These are phyloP conservation scores for Mucor circinelloides DNA, from an alignment of 371 early-diverging fungal genomes.

Conservation along the genomic window DNA sequence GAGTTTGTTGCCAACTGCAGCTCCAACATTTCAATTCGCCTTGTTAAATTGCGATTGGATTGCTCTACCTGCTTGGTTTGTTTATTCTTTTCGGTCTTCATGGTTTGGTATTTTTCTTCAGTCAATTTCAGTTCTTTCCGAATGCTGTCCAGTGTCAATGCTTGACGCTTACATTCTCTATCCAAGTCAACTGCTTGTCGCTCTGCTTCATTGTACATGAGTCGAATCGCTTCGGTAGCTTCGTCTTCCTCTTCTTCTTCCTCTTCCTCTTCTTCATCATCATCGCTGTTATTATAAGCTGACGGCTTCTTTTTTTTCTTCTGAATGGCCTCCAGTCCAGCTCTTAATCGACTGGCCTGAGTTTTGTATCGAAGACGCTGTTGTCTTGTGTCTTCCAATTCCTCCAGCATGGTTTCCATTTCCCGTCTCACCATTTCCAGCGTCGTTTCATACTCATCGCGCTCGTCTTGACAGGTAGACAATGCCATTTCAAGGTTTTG, in stretches of 20 bases:
- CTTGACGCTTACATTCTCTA: slow-evolving; percentile 30
- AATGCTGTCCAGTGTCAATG: slow-evolving; percentile 14
- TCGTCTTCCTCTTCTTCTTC: slow-evolving; percentile 7
- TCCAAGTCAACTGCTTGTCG: slow-evolving; percentile 29
- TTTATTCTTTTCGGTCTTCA: slow-evolving; percentile 8
- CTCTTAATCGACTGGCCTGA: slow-evolving; percentile 19
- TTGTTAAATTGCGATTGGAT: neutral
- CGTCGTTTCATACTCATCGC: slow-evolving; percentile 23
- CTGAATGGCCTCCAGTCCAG: slow-evolving; percentile 21
- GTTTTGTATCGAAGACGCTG: slow-evolving; percentile 20
- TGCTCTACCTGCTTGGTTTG: slow-evolving; percentile 6
- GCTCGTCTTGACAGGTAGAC: slow-evolving; percentile 18
- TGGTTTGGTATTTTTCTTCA: slow-evolving; percentile 11
- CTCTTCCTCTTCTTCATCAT: neutral
- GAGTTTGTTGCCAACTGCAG: neutral
- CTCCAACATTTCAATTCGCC: slow-evolving; percentile 12
- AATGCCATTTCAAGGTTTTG: neutral
- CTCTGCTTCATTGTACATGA: slow-evolving; percentile 25
- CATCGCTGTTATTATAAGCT: neutral
- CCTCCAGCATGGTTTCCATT: slow-evolving; percentile 29
- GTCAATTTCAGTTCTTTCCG: slow-evolving; percentile 12
- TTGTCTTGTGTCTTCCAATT: slow-evolving; percentile 25
- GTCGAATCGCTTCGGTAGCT: slow-evolving; percentile 14
- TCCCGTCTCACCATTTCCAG: slow-evolving; percentile 24
- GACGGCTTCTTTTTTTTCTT: slow-evolving; percentile 1